Base-by-base conservation (phyloP, 352 stramenopile genomes). In the Globisporangium barbulae region DNA sequence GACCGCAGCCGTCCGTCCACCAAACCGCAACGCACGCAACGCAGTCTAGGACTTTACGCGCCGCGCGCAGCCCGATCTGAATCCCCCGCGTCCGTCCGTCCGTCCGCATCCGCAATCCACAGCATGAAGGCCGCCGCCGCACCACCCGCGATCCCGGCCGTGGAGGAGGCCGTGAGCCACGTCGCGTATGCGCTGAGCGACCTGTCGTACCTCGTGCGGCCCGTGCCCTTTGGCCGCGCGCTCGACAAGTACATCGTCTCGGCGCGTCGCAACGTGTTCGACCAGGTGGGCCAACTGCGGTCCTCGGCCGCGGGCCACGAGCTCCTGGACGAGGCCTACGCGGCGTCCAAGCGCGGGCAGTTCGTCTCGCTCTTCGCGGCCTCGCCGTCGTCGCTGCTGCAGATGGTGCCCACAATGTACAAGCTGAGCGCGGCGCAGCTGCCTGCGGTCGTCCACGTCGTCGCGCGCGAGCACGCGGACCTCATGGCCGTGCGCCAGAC, bases 361-460 rank as follows among this genome's bases (percentile, higher is more conserved):
- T 90, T 97, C 65, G 90, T 93, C 59, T 96, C 93, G 52, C 86
- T 96, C 15, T 97, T 97, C 65, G 93, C 91, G 42, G 86, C 89
- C 4, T 97, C 87, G 66, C 90, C 93, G 58, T 62, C 76, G 19
- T 76, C 87, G 65, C 75, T 98, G 66, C 71, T 97, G 67, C 78
- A 96, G 33, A 98, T 97, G 78, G 93, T 98, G 62, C 93, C 93
- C n/a, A 96, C 91, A 67, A 88, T 98, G 75, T 98, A 97, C 80
- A 97, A 98, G 70, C 94, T 98, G 70, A 92, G 90, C 67, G 85
- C 83, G 45, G 86, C 96, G 64, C 78, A 82, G 48, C 69, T 94
- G 50, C 88, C 86, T 7, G 81, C 88, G 2, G 91, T 97, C 31
- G 79, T 98, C 45, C 93, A 98, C 75, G 93, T 97, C 21, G 89